phyloP scores from a whole-genome alignment of 2,329 filamentous ascomycete genomes.

The Pyrenochaeta sp. region DNA sequence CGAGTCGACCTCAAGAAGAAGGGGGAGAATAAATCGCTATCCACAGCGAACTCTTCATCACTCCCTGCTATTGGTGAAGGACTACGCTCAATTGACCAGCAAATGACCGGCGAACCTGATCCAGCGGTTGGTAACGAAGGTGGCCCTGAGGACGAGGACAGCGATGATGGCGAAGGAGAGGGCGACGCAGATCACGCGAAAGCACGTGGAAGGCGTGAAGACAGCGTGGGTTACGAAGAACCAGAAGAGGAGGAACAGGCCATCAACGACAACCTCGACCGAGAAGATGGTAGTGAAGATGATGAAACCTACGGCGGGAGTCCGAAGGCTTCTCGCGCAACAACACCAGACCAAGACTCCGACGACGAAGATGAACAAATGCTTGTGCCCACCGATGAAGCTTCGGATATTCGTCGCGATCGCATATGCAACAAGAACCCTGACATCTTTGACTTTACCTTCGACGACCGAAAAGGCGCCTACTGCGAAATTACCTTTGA shows the following conservation, averaged over 20 bases:
- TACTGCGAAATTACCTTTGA: constrained; percentile 84
- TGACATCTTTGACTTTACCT: constrained; percentile 79
- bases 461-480: constrained; percentile 75
- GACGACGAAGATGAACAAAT: constrained; percentile 37
- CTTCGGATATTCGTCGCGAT: constrained; percentile 42
- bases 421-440: constrained; percentile 57
- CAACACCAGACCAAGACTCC: constrained; percentile 40
- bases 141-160: constrained; percentile 75
- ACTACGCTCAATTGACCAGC: constrained; percentile 63
- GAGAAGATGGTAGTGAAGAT: constrained; percentile 61
- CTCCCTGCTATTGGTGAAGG: constrained; percentile 78
- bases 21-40: constrained; percentile 64
- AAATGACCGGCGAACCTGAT: constrained; percentile 52
- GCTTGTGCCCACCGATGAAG: constrained; percentile 37
- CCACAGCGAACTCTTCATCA: constrained; percentile 65
- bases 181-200: constrained; percentile 72
- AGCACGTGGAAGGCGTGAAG: constrained; percentile 76
- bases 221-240: constrained; percentile 87
- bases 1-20: constrained; percentile 84
- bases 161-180: constrained; percentile 68
- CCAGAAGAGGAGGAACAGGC: constrained; percentile 91
- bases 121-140: constrained; percentile 53
- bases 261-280: constrained; percentile 70
- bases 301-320: constrained; percentile 63
- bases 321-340: constrained; percentile 48